Percentiles rank a stretch among this genome's conserved stretches.
Evolutionary conservation across 176 grass and related monocot genomes (phyloP).

Genomic region (Dactylis glomerata): DNA sequence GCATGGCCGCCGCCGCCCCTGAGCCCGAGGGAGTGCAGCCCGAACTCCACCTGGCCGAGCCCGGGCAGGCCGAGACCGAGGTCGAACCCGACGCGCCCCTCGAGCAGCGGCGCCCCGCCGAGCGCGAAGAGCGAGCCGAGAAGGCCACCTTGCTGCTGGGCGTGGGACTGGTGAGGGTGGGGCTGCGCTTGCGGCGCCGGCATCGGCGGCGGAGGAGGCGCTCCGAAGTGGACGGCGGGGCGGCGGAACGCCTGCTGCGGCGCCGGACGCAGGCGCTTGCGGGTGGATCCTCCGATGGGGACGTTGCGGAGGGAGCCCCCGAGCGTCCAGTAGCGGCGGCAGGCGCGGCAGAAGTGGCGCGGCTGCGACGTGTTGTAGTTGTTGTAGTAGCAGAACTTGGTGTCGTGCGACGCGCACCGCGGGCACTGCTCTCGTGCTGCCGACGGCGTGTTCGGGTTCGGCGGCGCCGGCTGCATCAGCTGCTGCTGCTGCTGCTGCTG

Average conservation of each 20-base stretch:
- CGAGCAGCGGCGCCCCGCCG: conserved; percentile 48
- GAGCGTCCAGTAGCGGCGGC: conserved; percentile 97
- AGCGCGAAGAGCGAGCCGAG: conserved; percentile 54
- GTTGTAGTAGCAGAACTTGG: conserved; percentile 99
- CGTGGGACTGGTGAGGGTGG: neutral
- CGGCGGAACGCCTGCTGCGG: neutral
- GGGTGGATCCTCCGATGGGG: conserved; percentile 86
- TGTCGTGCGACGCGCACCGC: conserved; percentile 86
- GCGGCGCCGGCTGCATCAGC: neutral
- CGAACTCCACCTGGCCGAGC: conserved; percentile 12
- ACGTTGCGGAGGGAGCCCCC: conserved; percentile 92
- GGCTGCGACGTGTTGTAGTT: conserved; percentile 98
- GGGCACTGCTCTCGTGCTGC: conserved; percentile 64
- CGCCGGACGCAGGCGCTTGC: conserved; percentile 69
- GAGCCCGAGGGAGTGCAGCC: conserved; percentile 26
- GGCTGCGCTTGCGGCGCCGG: conserved; percentile 2
- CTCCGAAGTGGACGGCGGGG: conserved; percentile 9
- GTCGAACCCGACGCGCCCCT: conserved; percentile 53
- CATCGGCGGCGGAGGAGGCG: neutral
- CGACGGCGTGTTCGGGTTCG: neutral
- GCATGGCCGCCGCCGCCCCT: neutral
- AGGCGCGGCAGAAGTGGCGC: conserved; percentile 94
- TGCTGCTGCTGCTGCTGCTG: conserved; percentile 23
- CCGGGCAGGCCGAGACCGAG: conserved; percentile 46
- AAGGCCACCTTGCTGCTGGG: conserved; percentile 26